phyloP scores from a whole-genome alignment of 805 yeast genomes.

The Yamadazyma paraphyllophila region DNA sequence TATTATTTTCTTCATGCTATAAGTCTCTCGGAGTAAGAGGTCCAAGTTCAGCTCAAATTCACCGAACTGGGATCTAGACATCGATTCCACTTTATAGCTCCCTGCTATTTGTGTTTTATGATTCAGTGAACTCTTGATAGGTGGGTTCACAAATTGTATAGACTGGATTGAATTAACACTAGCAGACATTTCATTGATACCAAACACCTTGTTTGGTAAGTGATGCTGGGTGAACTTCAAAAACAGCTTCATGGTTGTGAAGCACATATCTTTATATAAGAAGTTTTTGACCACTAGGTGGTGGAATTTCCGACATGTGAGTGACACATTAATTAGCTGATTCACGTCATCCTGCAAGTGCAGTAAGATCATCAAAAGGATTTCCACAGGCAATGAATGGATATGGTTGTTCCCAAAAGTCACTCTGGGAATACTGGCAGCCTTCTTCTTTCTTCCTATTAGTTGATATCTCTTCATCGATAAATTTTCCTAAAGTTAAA shows the following conservation, averaged over 20 bases:
- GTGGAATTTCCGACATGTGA: constrained; percentile 37
- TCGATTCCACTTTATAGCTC: constrained; percentile 29
- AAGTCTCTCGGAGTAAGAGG: constrained; percentile 43
- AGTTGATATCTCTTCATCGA: constrained; percentile 41
- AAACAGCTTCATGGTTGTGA: constrained; percentile 27
- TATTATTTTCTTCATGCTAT: constrained; percentile 41
- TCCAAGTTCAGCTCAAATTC: constrained; percentile 24
- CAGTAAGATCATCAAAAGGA: constrained; percentile 34
- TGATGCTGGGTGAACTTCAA: constrained; percentile 35
- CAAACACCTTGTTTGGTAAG: constrained; percentile 24
- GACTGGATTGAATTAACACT: constrained; percentile 29
- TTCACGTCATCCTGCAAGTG: constrained; percentile 19
- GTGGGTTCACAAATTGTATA: constrained; percentile 34
- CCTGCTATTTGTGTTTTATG: constrained; percentile 35
- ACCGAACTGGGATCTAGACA: constrained; percentile 19
- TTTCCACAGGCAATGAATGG: constrained; percentile 43
- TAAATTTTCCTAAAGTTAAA: background rate
- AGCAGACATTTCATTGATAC: constrained; percentile 25
- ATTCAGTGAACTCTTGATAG: constrained; percentile 21
- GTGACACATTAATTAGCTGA: constrained; percentile 26
- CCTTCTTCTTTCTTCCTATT: constrained; percentile 35
- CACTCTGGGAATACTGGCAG: constrained; percentile 11
- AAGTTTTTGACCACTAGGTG: constrained; percentile 34
- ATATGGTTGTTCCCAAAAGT: constrained; percentile 29
- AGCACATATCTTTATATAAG: constrained; percentile 33